Conservation (phyloP, 805 yeast genomes). For the Lachancea kluyveri region DNA sequence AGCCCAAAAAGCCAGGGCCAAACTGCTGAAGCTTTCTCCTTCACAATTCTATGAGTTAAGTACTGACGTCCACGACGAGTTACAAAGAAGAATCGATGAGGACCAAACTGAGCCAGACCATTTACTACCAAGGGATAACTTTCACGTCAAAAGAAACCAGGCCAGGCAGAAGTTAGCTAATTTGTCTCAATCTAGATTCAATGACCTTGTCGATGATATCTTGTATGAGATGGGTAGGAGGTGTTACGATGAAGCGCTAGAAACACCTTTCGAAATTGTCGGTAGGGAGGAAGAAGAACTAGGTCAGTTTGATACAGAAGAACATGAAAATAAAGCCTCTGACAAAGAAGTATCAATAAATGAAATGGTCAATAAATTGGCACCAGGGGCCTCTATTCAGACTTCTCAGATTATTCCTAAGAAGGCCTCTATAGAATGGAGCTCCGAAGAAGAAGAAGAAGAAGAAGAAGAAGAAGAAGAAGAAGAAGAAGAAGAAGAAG, state of each 20-base stretch:
- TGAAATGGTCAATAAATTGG: slow-evolving; percentile 5
- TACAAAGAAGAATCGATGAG: slow-evolving; percentile 68
- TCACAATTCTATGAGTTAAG: slow-evolving; percentile 85
- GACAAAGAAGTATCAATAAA: not conserved
- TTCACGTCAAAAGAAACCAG: slow-evolving; percentile 92
- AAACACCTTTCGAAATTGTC: slow-evolving; percentile 7
- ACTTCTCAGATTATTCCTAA: slow-evolving; percentile 74
- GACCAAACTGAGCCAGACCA: slow-evolving; percentile 53
- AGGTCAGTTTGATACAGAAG: too few species aligned
- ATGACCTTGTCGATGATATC: slow-evolving; percentile 87
- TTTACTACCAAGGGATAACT: slow-evolving; percentile 61
- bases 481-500: slow-evolving; percentile 72
- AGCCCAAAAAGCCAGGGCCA: slow-evolving; percentile 79
- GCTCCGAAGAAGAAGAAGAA: slow-evolving; percentile 73
- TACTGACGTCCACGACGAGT: slow-evolving; percentile 92
- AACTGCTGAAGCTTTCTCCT: slow-evolving; percentile 69
- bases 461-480: slow-evolving; percentile 14
- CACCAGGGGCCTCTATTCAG: slow-evolving; percentile 41
- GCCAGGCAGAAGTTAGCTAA: slow-evolving; percentile 89
- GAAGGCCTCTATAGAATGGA: slow-evolving; percentile 81
- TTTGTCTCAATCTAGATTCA: slow-evolving; percentile 74
- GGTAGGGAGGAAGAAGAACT: not conserved
- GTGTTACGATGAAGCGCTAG: slow-evolving; percentile 37
- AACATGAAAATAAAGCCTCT: not conserved
- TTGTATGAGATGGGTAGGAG: slow-evolving; percentile 80